Evolutionary conservation across 495 filamentous ascomycete genomes (phyloP), one percentile per base, ranked within the genome.

Genomic region (Aspergillus wentii): DNA sequence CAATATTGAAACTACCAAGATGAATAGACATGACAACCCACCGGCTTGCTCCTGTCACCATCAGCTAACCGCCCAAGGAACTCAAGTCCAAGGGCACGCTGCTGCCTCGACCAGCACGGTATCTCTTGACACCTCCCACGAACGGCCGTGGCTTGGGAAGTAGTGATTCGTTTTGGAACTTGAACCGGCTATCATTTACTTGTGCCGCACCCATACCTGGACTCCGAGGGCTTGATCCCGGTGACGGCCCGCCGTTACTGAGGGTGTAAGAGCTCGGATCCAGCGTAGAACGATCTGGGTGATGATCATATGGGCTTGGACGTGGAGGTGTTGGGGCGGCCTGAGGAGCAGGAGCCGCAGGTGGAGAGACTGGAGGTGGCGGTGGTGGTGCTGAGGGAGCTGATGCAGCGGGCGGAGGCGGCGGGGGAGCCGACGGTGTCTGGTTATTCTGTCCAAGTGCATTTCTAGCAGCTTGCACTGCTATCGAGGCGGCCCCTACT

Each of bases 61-160:
- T 30, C 7, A 21, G 33, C 52, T 44, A 69, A 17, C 56, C 58
- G 35, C 52, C 52, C 43, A 66, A 52, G 30, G 59, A 53, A 41
- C 69, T 76, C 54, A 98, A 63, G 68, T 98, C 86, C 52, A 97
- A 71, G 27, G 92, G 92, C 27, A 98, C 88, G 68, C 85, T 95
- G 62, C 88, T 95, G 16, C 87, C 91, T 55, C 90, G 75, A 7
- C 92, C 92, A 17, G 91, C 92, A 27, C 90, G 73, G 63, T 98
- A 98, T 49, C 78, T 75, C 54, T 85, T 86, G 22, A 67, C 59
- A 19, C 71, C 79, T 3, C 86, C 85, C 6, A 68, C 57, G 53
- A 92, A 96, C 2, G 80, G 77, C 41, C 90, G 73, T 29, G 92
- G 91, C 51, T 86, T 90, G 2, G 92, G 89, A 14, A 98, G 68